Base-by-base conservation (phyloP, 192 early-diverging fungal species). In the Coemansia asiatica region DNA sequence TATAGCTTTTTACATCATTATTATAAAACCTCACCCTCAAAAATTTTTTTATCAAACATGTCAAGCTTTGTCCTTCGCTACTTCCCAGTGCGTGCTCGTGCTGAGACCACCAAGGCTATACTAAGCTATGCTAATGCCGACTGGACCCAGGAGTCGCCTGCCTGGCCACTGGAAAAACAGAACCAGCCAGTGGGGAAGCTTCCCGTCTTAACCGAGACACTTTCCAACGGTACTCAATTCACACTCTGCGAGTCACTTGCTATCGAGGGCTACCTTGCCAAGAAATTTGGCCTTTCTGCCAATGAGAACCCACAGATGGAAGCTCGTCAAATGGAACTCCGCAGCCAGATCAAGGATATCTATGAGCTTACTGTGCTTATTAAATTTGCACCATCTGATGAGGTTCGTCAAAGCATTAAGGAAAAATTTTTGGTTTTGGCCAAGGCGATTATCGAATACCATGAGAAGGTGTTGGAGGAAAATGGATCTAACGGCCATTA, bases 181-280 rank as follows among this genome's bases (percentile, higher is more conserved):
- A 50, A 64, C 27, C 62, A 78, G 31, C 83, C 84, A 16, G 68
- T 82, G 9, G 85, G 82, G 4, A 77, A 83, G 64, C 54, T 87
- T 4, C 86, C 84, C 12, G 74, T 83, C 1, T 69, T 87, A 8
- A 64, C 71, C 8, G 82, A 85, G 51, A 77, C 54, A 25, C 55
- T 60, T 16, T 36, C 58, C 5, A 56, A 72, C 9, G 66, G 68
- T 15, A 57, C 57, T 12, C 31, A 50, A 9, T 69, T 83, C 44
- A 27, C 64, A 3, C 58, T 87, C 0, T 61, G 77, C 36, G 83
- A 87, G 15, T 66, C 80, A 0, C 57, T 66, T 3, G 75, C 81
- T 2, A 87, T 87, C 31, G 82, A 82, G 38, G 69, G 78, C 10
- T 85, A 85, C 44, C 71, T 87, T 0, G 64, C 77, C 19, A 38